Percentiles rank a stretch among this genome's conserved stretches.
Evolutionary conservation across 2,329 filamentous ascomycete species (phyloP).

Genomic region (Cladophialophora carrionii): DNA sequence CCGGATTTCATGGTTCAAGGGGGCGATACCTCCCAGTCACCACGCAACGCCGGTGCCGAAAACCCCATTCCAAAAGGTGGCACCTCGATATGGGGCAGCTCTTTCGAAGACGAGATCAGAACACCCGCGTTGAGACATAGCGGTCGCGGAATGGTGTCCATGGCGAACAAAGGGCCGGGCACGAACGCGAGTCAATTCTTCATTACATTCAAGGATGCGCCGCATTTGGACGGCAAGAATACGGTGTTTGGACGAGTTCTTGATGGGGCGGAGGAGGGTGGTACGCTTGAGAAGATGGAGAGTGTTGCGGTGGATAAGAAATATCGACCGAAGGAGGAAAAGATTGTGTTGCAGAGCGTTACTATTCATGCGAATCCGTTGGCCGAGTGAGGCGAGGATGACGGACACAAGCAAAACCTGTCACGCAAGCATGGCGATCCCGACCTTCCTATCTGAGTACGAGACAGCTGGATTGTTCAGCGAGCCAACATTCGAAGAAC

Average conservation of each 20-base stretch:
- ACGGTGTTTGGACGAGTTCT: constrained; percentile 68
- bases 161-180: constrained; percentile 61
- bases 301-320: constrained; percentile 64
- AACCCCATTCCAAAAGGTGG: constrained; percentile 58
- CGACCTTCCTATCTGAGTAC: background rate
- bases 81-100: constrained; percentile 58
- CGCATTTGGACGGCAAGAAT: constrained; percentile 68
- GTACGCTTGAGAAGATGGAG: constrained; percentile 62
- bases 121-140: constrained; percentile 61
- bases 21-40: constrained; percentile 57
- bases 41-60: constrained; percentile 44
- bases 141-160: constrained; percentile 60
- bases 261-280: constrained; percentile 50
- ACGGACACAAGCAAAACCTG: background rate
- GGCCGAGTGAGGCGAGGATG: constrained; percentile 52
- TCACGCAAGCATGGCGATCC: background rate
- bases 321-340: constrained; percentile 57
- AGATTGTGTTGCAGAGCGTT: constrained; percentile 59
- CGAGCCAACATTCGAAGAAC: background rate
- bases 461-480: background rate
- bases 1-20: constrained; percentile 67
- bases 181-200: constrained; percentile 68
- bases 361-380: constrained; percentile 68
- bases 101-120: constrained; percentile 66
- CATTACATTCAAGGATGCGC: constrained; percentile 62